These are phyloP conservation scores for Baeospora myosura DNA, from an alignment of 1,284 basidiomycete species.

Conservation along the genomic window DNA sequence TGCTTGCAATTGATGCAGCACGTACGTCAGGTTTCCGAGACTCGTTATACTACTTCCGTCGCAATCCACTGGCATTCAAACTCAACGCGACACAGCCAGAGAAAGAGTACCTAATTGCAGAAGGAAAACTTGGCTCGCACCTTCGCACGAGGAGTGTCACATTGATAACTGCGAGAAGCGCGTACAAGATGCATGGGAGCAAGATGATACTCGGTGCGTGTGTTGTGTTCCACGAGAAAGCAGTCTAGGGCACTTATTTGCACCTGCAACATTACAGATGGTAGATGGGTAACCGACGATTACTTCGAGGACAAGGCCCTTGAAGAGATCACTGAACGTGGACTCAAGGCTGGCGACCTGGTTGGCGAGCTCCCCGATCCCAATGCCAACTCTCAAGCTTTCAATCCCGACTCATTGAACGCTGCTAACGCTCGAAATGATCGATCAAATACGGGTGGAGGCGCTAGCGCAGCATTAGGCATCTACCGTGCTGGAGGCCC, in stretches of 20 bases:
- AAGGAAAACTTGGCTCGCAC: constrained; percentile 83
- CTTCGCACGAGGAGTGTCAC: constrained; percentile 89
- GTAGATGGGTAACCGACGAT: constrained; percentile 88
- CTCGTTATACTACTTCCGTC: constrained; percentile 93
- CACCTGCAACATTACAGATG: too few relatives aligned
- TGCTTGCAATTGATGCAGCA: constrained; percentile 96
- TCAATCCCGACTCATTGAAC: constrained; percentile 37
- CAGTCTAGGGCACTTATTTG: too few relatives aligned
- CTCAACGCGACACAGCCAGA: constrained; percentile 80
- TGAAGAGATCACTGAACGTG: constrained; percentile 63
- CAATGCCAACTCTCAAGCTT: constrained; percentile 33
- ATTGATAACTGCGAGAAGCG: constrained; percentile 86
- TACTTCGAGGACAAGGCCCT: constrained; percentile 86
- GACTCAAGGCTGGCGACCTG: constrained; percentile 66
- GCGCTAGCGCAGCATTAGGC: too few relatives aligned
- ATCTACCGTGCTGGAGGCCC: constrained; percentile 81
- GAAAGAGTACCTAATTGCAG: constrained; percentile 86
- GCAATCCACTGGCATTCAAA: constrained; percentile 86
- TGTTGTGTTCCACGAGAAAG: constrained; percentile 1
- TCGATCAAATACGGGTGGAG: constrained; percentile 17
- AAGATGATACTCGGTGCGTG: constrained; percentile 74
- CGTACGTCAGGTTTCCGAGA: constrained; percentile 93
- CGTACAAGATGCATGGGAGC: constrained; percentile 91
- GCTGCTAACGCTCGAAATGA: constrained; percentile 21
- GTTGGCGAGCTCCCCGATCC: constrained; percentile 80